Conservation (phyloP, 176 grass and related monocot species). For the Paspalum vaginatum region DNA sequence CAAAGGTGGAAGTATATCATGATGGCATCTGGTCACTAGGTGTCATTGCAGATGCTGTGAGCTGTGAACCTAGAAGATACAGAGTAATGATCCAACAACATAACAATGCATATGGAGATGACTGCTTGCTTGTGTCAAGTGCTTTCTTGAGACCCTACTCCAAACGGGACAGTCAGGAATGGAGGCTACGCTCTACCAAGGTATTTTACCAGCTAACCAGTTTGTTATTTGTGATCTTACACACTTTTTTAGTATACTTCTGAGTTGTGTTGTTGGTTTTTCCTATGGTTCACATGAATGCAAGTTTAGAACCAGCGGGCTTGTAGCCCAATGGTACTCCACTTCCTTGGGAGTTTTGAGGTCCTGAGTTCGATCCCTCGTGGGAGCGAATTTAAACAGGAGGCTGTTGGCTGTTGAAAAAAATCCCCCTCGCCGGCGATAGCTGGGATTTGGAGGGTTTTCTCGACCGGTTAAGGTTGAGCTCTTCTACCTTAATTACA, state of each 20-base stretch:
- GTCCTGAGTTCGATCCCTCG: too few species aligned
- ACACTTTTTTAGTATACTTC: neutral
- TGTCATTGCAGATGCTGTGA: constrained; percentile 25
- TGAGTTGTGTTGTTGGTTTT: neutral
- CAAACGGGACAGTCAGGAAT: constrained; percentile 22
- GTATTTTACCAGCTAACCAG: constrained; percentile 11
- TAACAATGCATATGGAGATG: neutral
- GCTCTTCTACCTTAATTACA: too few species aligned
- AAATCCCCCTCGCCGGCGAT: too few species aligned
- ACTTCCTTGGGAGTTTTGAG: too few species aligned
- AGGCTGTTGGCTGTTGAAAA: too few species aligned
- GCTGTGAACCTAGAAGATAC: constrained; percentile 32
- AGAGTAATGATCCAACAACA: constrained; percentile 26
- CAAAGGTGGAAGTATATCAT: constrained; percentile 34
- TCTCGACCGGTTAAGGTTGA: too few species aligned
- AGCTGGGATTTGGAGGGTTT: too few species aligned
- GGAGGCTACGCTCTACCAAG: constrained; percentile 12
- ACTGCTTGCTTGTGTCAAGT: constrained; percentile 41
- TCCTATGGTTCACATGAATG: constrained; percentile 3
- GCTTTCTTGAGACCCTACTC: neutral
- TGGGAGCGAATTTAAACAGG: too few species aligned
- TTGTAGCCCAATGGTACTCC: too few species aligned
- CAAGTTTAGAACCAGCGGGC: constrained; percentile 6
- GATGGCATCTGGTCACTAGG: constrained; percentile 36
- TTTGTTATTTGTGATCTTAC: neutral